Conservation (phyloP, 257 asterid species). For the Solanum sitiens region DNA sequence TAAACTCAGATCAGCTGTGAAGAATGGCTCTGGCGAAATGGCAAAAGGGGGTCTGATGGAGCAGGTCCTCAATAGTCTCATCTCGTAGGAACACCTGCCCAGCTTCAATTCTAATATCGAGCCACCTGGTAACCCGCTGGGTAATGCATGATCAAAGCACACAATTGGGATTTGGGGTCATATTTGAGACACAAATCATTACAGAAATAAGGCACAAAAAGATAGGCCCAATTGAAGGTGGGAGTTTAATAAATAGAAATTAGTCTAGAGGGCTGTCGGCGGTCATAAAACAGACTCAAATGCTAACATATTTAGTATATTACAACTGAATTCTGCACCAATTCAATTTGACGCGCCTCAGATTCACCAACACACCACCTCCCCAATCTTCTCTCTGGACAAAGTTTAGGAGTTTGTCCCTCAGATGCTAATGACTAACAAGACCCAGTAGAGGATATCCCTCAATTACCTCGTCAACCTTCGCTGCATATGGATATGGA, state of each 20-base stretch:
- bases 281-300: not conserved
- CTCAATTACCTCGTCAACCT: not conserved
- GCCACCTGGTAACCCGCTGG: not conserved
- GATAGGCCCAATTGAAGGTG: not conserved
- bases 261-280: not conserved
- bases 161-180: not conserved
- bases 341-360: not conserved
- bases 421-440: not conserved
- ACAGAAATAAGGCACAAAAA: not conserved
- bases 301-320: not conserved
- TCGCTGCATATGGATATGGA: not conserved
- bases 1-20: not conserved
- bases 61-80: not conserved
- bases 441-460: not conserved
- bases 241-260: not conserved
- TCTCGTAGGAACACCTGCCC: not conserved
- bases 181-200: not conserved
- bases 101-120: not conserved
- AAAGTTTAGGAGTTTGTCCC: not conserved
- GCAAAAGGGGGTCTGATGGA: not conserved
- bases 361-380: not conserved
- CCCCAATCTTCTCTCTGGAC: not conserved
- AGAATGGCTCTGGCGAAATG: not conserved
- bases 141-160: not conserved
- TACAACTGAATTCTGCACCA: not conserved